Base-by-base conservation (phyloP, 139 green algal genomes). In the Haematococcus lacustris region DNA sequence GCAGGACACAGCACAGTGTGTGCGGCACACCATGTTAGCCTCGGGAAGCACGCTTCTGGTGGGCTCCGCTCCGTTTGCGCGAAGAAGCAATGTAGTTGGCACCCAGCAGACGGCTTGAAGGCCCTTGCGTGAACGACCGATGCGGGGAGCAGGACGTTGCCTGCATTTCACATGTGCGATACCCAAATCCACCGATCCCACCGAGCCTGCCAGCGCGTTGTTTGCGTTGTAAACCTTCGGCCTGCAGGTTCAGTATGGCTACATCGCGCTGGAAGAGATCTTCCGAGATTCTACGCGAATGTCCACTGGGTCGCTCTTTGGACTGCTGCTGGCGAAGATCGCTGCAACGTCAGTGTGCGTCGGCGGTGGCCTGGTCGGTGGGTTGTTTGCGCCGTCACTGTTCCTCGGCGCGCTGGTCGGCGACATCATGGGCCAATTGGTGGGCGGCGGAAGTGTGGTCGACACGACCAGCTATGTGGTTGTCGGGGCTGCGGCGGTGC, bases 331-430 rank as follows among this genome's bases (percentile, higher is more conserved):
- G 1, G 85, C 86, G 33, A 98, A 98, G 82, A 86, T 98, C n/a
- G 77, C 90, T 2, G 85, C 88, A 38, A 98, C 94, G 1, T 71
- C 86, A 34, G 74, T 97, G 30, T 96, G 87, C 73, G 80, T 86
- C 39, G 89, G 89, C 26, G 87, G 77, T 2, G 91, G 92, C 6
- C 80, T 96, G 23, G 90, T 97, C 62, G 94, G 94, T 3, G 94
- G 94, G 26, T 78, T 98, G 21, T 98, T 97, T 76, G 93, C 93
- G n/a, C 94, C 94, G 3, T 94, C 88, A 5, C 91, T 98, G 47
- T 97, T 98, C 78, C 92, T 98, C 39, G 94, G 92, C 50, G 83
- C 85, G n/a, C 60, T 85, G 38, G 79, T 87, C 41, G 66, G 78
- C 9, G 64, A 77, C 79, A 73, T 80, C 38, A 75, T 78, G 63